These are phyloP conservation scores for Pseudonectria foliicola DNA, from an alignment of 2,329 filamentous ascomycete species.

Conservation along the genomic window DNA sequence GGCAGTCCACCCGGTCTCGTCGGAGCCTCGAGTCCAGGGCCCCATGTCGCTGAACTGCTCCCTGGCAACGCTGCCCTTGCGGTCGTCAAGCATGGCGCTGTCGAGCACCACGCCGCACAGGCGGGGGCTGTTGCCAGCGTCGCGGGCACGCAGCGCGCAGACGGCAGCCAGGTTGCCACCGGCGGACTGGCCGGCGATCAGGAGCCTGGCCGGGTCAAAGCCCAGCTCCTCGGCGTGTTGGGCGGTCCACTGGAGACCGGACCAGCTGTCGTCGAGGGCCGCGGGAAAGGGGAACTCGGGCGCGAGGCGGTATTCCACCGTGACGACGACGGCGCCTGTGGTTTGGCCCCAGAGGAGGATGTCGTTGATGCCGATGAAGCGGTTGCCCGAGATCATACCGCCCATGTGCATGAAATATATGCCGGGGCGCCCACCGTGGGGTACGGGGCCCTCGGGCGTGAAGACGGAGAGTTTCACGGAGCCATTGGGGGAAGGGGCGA, in stretches of 20 bases:
- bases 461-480: constrained; percentile 16
- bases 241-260: constrained; percentile 28
- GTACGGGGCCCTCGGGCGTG: constrained; percentile 3
- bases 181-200: constrained; percentile 35
- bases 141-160: constrained; percentile 30
- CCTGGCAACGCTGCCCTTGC: constrained; percentile 25
- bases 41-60: constrained; percentile 25
- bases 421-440: constrained; percentile 6
- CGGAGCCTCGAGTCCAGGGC: constrained; percentile 30
- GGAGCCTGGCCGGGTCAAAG: constrained; percentile 32
- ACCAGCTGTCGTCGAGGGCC: constrained; percentile 20
- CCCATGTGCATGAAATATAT: constrained; percentile 18
- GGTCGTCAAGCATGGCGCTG: constrained; percentile 42
- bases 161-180: constrained; percentile 35
- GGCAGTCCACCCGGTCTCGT: constrained; percentile 34
- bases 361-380: constrained; percentile 15
- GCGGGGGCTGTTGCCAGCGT: constrained; percentile 22
- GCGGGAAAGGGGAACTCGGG: constrained; percentile 18
- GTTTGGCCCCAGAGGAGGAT: constrained; percentile 11
- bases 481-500: constrained; percentile 10
- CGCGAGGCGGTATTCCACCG: constrained; percentile 20
- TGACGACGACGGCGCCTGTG: constrained; percentile 14
- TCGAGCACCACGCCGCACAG: constrained; percentile 34
- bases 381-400: constrained; percentile 16
- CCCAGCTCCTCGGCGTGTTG: constrained; percentile 31